Evolutionary conservation across 2,329 filamentous ascomycete genomes (phyloP).

Genomic region (Torrubiellomyces zombiae): DNA sequence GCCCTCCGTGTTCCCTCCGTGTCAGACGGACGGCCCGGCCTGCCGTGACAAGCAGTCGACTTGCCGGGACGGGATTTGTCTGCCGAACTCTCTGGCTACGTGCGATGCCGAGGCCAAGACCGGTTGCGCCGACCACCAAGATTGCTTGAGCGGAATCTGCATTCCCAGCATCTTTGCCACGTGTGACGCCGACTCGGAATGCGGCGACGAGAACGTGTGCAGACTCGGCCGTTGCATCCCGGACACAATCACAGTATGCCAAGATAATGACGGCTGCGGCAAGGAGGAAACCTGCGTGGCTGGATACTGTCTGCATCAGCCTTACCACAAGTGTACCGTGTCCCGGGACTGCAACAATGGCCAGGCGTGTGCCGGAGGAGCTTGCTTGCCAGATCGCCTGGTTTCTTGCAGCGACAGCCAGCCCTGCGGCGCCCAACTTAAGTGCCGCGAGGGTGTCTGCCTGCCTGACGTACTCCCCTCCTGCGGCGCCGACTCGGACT

Average conservation of each 20-base stretch:
- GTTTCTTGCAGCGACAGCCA: background rate
- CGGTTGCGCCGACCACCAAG: background rate
- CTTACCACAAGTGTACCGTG: background rate
- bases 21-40: too few relatives aligned
- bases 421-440: background rate
- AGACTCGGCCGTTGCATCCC: background rate
- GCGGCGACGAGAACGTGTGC: background rate
- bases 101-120: too few relatives aligned
- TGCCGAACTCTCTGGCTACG: too few relatives aligned
- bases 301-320: background rate
- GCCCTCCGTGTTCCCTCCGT: too few relatives aligned
- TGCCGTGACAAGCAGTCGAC: too few relatives aligned
- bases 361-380: background rate
- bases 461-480: background rate
- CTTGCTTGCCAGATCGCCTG: background rate
- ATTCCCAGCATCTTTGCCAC: background rate
- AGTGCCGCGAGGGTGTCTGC: background rate
- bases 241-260: background rate
- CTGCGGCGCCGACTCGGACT: background rate
- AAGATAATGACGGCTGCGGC: background rate
- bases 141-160: background rate
- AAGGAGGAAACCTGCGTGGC: background rate
- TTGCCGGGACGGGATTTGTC: too few relatives aligned
- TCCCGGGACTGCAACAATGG: background rate
- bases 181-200: background rate